These are phyloP conservation scores for Setaria viridis DNA, from an alignment of 202 grass and related monocot species.

Conservation along the genomic window DNA sequence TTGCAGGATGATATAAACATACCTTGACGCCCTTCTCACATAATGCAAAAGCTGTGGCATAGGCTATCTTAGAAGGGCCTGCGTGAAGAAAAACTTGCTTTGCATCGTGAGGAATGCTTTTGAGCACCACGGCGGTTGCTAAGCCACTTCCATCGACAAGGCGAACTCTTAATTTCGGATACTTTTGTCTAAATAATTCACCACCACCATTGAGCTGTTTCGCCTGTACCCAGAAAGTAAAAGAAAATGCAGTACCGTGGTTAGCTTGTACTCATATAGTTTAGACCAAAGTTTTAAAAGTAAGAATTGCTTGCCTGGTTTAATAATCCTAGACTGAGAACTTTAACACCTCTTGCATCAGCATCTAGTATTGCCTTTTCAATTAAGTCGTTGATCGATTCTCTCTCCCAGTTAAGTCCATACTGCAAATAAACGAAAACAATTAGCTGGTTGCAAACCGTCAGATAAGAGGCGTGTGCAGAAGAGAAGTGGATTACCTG, in stretches of 20 bases:
- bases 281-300: conserved; percentile 5
- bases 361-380: conserved; percentile 92
- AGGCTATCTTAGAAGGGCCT: conserved; percentile 66
- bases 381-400: conserved; percentile 86
- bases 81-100: conserved; percentile 68
- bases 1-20: conserved; percentile 25
- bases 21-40: conserved; percentile 79
- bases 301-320: conserved; percentile 67
- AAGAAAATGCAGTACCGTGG: neutral
- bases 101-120: conserved; percentile 65
- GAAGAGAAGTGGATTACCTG: conserved; percentile 60
- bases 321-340: conserved; percentile 77
- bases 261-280: conserved; percentile 14
- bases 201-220: conserved; percentile 80
- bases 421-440: conserved; percentile 59
- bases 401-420: conserved; percentile 70
- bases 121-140: conserved; percentile 72
- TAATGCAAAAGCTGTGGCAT: conserved; percentile 52
- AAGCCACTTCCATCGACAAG: conserved; percentile 87
- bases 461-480: neutral
- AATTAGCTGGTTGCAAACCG: conserved; percentile 16
- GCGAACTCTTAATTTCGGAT: conserved; percentile 75
- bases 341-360: conserved; percentile 74
- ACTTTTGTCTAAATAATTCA: conserved; percentile 78
- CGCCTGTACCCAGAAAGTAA: conserved; percentile 43